phyloP scores from a whole-genome alignment of 2,329 filamentous ascomycete genomes.

The Sclerotinia glacialis region DNA sequence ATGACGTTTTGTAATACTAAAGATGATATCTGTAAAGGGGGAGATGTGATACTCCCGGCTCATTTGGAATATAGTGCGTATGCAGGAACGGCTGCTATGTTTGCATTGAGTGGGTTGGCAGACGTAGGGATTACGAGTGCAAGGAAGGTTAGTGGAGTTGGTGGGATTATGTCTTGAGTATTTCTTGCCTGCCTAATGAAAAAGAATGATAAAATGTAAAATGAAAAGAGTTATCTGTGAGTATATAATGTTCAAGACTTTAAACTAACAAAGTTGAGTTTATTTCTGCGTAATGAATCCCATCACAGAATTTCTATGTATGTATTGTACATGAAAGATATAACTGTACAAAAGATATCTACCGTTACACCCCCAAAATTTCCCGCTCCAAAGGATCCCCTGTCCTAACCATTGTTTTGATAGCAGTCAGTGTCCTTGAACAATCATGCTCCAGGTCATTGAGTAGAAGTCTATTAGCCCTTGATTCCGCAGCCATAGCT shows the following conservation, averaged over 20 bases:
- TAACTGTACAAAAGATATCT: slow-evolving; percentile 1
- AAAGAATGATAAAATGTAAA: not conserved
- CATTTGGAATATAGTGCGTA: slow-evolving; percentile 34
- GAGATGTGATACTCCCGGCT: slow-evolving; percentile 21
- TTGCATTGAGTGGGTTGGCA: slow-evolving; percentile 29
- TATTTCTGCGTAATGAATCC: not conserved
- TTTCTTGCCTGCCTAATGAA: not conserved
- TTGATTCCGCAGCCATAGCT: slow-evolving; percentile 33
- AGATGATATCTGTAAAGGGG: slow-evolving; percentile 34
- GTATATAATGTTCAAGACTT: not conserved
- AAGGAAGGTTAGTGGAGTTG: slow-evolving; percentile 22
- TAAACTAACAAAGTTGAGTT: slow-evolving; percentile 5
- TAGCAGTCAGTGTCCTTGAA: slow-evolving; percentile 36
- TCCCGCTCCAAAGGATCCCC: slow-evolving; percentile 33
- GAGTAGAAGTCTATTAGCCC: slow-evolving; percentile 30
- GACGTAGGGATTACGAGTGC: slow-evolving; percentile 33
- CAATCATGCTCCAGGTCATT: slow-evolving; percentile 33
- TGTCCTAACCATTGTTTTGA: slow-evolving; percentile 36
- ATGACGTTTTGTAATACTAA: slow-evolving; percentile 31
- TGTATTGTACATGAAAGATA: slow-evolving; percentile 6
- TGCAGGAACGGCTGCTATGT: slow-evolving; percentile 32
- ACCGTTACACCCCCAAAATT: slow-evolving; percentile 20
- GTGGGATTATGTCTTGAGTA: slow-evolving; percentile 7
- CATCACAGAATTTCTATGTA: not conserved
- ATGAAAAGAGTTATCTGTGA: not conserved